Evolutionary conservation across 2,329 filamentous ascomycete species (phyloP).

Genomic region (Parascedosporium putredinis): DNA sequence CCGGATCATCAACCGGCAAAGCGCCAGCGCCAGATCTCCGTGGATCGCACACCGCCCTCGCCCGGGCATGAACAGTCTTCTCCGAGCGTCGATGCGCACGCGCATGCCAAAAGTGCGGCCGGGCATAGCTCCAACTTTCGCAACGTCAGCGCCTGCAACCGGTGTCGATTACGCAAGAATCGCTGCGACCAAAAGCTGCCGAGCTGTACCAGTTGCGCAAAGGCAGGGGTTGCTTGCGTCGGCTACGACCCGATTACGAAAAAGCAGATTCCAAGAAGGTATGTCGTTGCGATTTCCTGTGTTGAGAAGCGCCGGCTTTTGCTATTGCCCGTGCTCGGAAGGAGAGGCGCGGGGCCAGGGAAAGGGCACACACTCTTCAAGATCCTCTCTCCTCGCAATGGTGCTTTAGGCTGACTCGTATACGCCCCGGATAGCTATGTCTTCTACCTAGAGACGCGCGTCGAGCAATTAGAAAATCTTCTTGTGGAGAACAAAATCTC

Average conservation of each 20-base stretch:
- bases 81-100: conserved; percentile 17
- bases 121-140: conserved; percentile 60
- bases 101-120: conserved; percentile 29
- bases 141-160: conserved; percentile 90
- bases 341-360: background rate
- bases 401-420: too few relatives aligned
- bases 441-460: conserved; percentile 82
- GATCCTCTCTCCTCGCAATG: too few relatives aligned
- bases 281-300: too few relatives aligned
- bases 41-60: conserved; percentile 31
- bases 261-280: conserved; percentile 85
- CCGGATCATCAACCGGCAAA: conserved; percentile 43
- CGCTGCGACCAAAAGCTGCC: conserved; percentile 88
- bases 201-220: conserved; percentile 83
- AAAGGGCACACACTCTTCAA: too few relatives aligned
- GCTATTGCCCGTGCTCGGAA: too few relatives aligned
- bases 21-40: conserved; percentile 44
- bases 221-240: conserved; percentile 83
- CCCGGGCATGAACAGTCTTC: conserved; percentile 25
- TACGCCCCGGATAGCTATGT: too few relatives aligned
- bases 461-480: conserved; percentile 71
- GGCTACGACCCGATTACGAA: conserved; percentile 96
- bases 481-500: conserved; percentile 58
- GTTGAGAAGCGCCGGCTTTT: too few relatives aligned
- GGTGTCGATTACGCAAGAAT: conserved; percentile 86